Base-by-base conservation (phyloP, 2,329 filamentous ascomycete genomes). In the Aspergillus fischeri region DNA sequence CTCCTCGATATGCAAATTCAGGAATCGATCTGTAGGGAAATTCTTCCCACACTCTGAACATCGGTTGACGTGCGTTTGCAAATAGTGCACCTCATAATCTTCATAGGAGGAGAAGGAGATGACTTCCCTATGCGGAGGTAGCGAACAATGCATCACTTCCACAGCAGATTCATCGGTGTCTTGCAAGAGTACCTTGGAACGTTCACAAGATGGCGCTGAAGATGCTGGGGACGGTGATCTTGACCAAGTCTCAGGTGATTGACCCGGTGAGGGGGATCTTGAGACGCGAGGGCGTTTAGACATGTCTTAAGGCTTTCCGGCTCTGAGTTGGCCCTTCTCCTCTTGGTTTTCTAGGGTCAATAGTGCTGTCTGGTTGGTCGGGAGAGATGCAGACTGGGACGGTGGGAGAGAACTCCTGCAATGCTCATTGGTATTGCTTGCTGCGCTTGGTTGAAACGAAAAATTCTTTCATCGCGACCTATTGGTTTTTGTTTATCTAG, bases 51-150 rank as follows among this genome's bases (percentile, higher is more conserved):
- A 99, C 68, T 92, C 88, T 9, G 86, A 78, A 70, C 94, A 99
- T 47, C 93, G 85, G 72, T 97, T 92, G 59, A 86, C 84, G 73
- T 97, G 94, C 24, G 83, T 80, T 69, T 90, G 87, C 63, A 80
- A 82, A 76, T 97, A 97, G 73, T 99, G 94, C 8, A 87, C 77
- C 71, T 97, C 92, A 74, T 95, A 97, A 17, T 92, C 90, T 57
- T 86, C 82, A 69, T 91, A 92, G 0, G 86, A 86, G 25, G 78
- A 70, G 73, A 99, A 97, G 4, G 81, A 78, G 54, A 94, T 69
- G 1, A 85, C 80, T 58, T 88, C 83, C 63, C 79, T 81, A 75
- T 97, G 92, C 49, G 91, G 90, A 53, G 92, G 91, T 24, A 97
- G 80, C 21, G 84, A 85, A 77, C 93, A 97, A 74, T 80, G 85